Conservation (phyloP, 2,329 filamentous ascomycete species). For the Fusarium robinianum region DNA sequence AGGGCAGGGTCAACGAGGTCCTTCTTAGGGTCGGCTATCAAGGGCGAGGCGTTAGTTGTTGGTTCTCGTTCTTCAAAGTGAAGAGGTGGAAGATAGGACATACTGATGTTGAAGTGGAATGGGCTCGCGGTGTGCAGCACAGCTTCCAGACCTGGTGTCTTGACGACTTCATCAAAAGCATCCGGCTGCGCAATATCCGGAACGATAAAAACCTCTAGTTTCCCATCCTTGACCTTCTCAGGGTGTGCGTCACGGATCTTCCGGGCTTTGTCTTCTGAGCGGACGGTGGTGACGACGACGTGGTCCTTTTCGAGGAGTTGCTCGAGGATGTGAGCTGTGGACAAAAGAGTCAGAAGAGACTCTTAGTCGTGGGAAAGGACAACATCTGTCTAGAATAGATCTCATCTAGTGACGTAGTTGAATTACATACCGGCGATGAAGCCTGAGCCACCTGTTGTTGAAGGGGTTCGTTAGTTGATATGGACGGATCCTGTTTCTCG, state of each 20-base stretch:
- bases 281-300: slow-evolving; percentile 60
- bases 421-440: slow-evolving; percentile 43
- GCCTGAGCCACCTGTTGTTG: slow-evolving; percentile 40
- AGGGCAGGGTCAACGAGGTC: slow-evolving; percentile 64
- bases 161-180: slow-evolving; percentile 71
- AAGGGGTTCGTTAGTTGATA: slow-evolving; percentile 10
- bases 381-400: not conserved
- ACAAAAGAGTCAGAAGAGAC: not conserved
- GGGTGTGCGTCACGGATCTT: slow-evolving; percentile 54
- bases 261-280: slow-evolving; percentile 57
- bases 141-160: slow-evolving; percentile 55
- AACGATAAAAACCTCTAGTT: slow-evolving; percentile 64
- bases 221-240: slow-evolving; percentile 45
- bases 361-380: not conserved
- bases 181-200: slow-evolving; percentile 74
- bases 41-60: not conserved
- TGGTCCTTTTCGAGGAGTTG: slow-evolving; percentile 56
- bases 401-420: not conserved
- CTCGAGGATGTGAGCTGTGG: slow-evolving; percentile 58
- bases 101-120: slow-evolving; percentile 58
- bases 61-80: no score
- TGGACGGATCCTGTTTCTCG: not conserved
- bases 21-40: slow-evolving; percentile 50
- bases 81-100: slow-evolving; percentile 2
- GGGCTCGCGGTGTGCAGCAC: slow-evolving; percentile 66